Percentiles rank a stretch among this genome's conserved stretches.
Evolutionary conservation across 352 stramenopile genomes (phyloP).

Genomic region (Phytophthora foliorum): DNA sequence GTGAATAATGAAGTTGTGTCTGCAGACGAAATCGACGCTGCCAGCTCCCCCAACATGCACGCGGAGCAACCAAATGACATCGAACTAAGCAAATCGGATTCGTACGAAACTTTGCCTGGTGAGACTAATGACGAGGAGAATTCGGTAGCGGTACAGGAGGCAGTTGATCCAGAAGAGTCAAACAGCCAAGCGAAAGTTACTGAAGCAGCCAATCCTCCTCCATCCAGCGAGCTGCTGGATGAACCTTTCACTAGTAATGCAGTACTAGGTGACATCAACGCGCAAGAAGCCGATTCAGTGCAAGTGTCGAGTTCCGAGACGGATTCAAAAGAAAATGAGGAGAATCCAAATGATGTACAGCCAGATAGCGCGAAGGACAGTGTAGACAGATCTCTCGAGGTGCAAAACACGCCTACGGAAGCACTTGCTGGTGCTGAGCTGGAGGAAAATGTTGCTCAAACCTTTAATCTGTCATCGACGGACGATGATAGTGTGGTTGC

Average conservation of each 20-base stretch:
- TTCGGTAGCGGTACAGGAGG: not conserved
- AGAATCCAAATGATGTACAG: not conserved
- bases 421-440: not conserved
- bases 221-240: no score
- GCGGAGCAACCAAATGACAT: not conserved
- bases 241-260: not conserved
- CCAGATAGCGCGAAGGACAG: not conserved
- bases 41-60: not conserved
- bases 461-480: not conserved
- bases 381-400: not conserved
- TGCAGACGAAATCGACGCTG: slow-evolving; percentile 10
- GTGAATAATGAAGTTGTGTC: slow-evolving; percentile 7
- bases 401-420: not conserved
- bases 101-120: not conserved
- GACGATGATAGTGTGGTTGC: not conserved
- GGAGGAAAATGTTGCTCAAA: not conserved
- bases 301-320: not conserved
- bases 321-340: no score
- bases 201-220: no score
- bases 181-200: not conserved
- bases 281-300: not conserved
- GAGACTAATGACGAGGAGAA: not conserved
- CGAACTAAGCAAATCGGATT: not conserved
- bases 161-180: not conserved
- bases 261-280: not conserved